Base-by-base conservation (phyloP, 1,139 yeast genomes). In the Yamadazyma mexicana region DNA sequence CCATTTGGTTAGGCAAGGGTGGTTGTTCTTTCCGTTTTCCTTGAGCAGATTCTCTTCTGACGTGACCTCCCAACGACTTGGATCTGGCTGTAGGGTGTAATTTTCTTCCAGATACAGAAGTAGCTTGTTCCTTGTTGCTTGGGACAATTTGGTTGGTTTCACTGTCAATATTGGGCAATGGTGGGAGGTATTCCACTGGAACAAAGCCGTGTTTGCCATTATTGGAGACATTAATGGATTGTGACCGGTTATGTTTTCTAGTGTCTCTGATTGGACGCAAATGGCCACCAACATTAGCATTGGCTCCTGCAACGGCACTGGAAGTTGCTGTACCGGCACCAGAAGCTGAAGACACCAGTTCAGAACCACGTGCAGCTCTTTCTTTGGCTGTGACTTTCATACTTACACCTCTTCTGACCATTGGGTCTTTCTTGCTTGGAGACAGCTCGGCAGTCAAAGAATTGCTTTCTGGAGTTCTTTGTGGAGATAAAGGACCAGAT, bases 51-150 rank as follows among this genome's bases (percentile, higher is more conserved):
- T 81, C 83, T 52, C 81, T 82, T 51, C 88, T 77, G 26, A 78
- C 76, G 58, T 87, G 94, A 1, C 75, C 75, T 15, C 96, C 95
- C 44, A 87, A 81, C 14, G 95, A 85, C 56, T 87, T 87, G 3
- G 96, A 95, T 52, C 96, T 77, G 0, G 95, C 96, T 14, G 89
- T 81, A 23, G 95, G 95, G 60, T 87, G 96, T 52, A 75, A 42
- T 44, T 54, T 58, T 17, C 58, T 46, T 3, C 54, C 55, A 6
- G 50, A 42, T 2, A 37, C 43, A 4, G 46, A 39, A 3, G 42
- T 28, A 3, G 44, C 40, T 22, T 30, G 35, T 14, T 33, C 18
- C 41, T 22, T 31, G 28, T 31, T 38, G 34, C 10, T 40, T 12
- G 59, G 50, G 8, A 53, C 48, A 14, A 58, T 45, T 24, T 58